Evolutionary conservation across 148 eudicot genomes (phyloP).

Genomic region (Vaccinium corymbosum): DNA sequence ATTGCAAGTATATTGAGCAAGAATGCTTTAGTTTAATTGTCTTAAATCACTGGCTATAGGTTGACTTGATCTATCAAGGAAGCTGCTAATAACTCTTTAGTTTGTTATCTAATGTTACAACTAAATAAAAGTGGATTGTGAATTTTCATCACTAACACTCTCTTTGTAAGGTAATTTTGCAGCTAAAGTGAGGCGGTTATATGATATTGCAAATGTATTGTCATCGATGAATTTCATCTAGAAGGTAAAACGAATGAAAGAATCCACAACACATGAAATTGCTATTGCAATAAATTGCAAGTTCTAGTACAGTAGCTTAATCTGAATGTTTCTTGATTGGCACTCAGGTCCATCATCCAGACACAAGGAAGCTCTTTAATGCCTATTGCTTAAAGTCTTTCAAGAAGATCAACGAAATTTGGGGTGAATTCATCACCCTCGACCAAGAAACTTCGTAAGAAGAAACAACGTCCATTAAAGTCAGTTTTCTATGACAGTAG

Average conservation of each 20-base stretch:
- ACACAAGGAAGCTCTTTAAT: conserved; percentile 60
- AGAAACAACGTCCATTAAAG: too few relatives aligned
- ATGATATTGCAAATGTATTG: conserved; percentile 91
- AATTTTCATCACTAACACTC: conserved; percentile 31
- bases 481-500: not conserved
- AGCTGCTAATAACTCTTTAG: conserved; percentile 54
- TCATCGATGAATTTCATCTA: conserved; percentile 80
- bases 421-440: too few relatives aligned
- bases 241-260: conserved; percentile 39
- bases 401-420: too few relatives aligned
- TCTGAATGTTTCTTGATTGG: conserved; percentile 16
- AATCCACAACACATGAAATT: not conserved
- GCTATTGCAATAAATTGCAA: not conserved
- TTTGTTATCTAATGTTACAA: conserved; percentile 12
- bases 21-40: not conserved
- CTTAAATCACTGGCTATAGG: conserved; percentile 35
- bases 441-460: too few relatives aligned
- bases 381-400: too few relatives aligned
- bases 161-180: conserved; percentile 47
- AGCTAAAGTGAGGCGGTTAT: conserved; percentile 93
- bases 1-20: not conserved
- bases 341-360: conserved; percentile 71
- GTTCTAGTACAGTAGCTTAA: not conserved
- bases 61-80: conserved; percentile 79
- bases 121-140: not conserved